Percentiles rank a stretch among this genome's conserved stretches.
Conservation (phyloP, 2,329 filamentous ascomycete species). For the Sarocladium strictum region DNA sequence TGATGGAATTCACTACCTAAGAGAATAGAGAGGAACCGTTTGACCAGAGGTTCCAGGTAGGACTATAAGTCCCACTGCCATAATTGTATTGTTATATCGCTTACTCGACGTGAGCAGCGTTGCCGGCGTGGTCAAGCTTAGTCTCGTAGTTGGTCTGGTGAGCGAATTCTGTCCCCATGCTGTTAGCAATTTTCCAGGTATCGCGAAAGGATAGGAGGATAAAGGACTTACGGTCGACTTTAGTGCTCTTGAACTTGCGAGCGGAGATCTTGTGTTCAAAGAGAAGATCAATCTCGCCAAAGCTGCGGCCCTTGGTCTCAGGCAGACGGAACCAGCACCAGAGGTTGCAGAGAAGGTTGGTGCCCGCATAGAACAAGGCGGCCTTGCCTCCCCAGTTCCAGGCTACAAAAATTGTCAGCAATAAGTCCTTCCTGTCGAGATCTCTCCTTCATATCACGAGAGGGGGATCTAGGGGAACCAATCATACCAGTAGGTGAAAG, state of each 20-base stretch:
- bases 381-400: slow-evolving; percentile 32
- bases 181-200: too few species aligned
- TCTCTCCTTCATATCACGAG: too few species aligned
- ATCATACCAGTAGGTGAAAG: slow-evolving; percentile 10
- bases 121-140: too few species aligned
- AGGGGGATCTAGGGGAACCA: too few species aligned
- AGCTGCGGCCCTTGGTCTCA: slow-evolving; percentile 19
- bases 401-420: slow-evolving; percentile 10
- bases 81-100: too few species aligned
- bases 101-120: too few species aligned
- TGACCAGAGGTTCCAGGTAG: too few species aligned
- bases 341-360: slow-evolving; percentile 27
- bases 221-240: slow-evolving; percentile 14
- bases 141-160: too few species aligned
- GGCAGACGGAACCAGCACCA: slow-evolving; percentile 25
- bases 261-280: slow-evolving; percentile 20
- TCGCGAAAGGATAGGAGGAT: background rate
- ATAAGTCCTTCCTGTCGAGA: slow-evolving; percentile 21
- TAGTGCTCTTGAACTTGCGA: slow-evolving; percentile 22
- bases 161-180: too few species aligned
- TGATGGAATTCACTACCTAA: too few species aligned
- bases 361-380: slow-evolving; percentile 28
- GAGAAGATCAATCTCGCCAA: slow-evolving; percentile 22
- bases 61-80: too few species aligned
- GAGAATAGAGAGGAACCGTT: too few species aligned